Base-by-base conservation (phyloP, 2,329 filamentous ascomycete species). In the Paradendryphiella salina region DNA sequence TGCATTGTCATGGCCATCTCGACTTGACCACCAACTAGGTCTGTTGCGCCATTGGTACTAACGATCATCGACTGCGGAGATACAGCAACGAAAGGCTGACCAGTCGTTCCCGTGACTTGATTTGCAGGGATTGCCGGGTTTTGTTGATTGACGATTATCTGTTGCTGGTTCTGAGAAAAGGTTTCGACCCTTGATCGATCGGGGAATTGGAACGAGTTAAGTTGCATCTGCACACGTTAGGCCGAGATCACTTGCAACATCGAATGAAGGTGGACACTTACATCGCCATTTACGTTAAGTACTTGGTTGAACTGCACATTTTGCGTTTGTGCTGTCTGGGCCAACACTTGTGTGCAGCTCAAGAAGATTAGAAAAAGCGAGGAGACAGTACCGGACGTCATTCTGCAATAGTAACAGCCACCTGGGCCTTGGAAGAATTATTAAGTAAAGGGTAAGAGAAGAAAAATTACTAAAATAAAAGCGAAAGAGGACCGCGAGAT, bases 71-170 rank as follows among this genome's bases (percentile, higher is more conserved):
- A 72, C 29, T 67, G 65, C 9, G 60, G 56, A 31, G 59, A 63
- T 17, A 73, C 55, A 29, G 66, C 65, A 34, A 73, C 66, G 36
- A 73, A 73, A 0, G 70, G 70, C 56, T 71, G 68, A 13, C 70
- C 70, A 14, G 70, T 71, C 1, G 69, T 63, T 4, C 70, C 70
- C 15, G 70, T 71, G 35, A 73, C 68, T 46, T 72, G 69, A 54
- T 71, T 72, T 10, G 66, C 61, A 6, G 67, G 63, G 15, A 73
- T 61, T 4, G 70, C 56, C 8, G 67, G 64, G 23, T 60, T 63
- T 55, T 73, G 66, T 57, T 73, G 70, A 70, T 73, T 73, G 66
- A 73, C 70, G 20, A 73, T 71, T 67, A 73, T 54, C 46, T 73
- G 70, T 29, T 69, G 70, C 47, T 73, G 70, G 38, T 63, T 72